phyloP scores from a whole-genome alignment of 2,329 filamentous ascomycete genomes.

The Coniochaeta sp. region DNA sequence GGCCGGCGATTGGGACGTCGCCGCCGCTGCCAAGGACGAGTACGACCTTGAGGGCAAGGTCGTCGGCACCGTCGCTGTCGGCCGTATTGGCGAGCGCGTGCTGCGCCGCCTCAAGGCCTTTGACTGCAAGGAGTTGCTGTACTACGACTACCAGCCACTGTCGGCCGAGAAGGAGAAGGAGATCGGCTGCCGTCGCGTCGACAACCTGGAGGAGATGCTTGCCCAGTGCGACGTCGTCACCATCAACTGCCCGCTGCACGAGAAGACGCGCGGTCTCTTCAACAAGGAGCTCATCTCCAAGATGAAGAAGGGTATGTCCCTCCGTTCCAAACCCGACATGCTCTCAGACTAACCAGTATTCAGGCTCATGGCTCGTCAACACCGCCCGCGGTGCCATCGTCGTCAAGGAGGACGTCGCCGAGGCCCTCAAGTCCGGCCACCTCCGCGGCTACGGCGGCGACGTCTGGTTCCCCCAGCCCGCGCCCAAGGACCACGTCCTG shows the following conservation, averaged over 20 bases:
- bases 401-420: constrained; percentile 97
- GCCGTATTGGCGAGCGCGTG: constrained; percentile 96
- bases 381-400: constrained; percentile 98
- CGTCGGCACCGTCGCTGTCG: constrained; percentile 93
- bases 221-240: constrained; percentile 94
- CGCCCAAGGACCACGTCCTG: constrained; percentile 85
- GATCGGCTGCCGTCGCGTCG: constrained; percentile 88
- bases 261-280: constrained; percentile 93
- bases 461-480: constrained; percentile 97
- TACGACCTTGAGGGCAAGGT: constrained; percentile 97
- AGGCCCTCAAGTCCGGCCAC: constrained; percentile 84
- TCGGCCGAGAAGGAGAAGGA: constrained; percentile 80
- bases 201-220: constrained; percentile 86
- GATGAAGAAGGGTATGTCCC: constrained; percentile 86
- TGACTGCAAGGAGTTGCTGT: constrained; percentile 98
- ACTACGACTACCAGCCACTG: constrained; percentile 99
- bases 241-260: constrained; percentile 98
- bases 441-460: constrained; percentile 84
- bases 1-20: constrained; percentile 89
- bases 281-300: constrained; percentile 98
- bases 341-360: constrained; percentile 27
- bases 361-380: constrained; percentile 96
- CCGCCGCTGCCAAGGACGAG: constrained; percentile 94
- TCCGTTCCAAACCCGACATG: background rate
- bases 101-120: constrained; percentile 93